Evolutionary conservation across 208 protist species (phyloP).

Genomic region (Paratrypanosoma confusum): DNA sequence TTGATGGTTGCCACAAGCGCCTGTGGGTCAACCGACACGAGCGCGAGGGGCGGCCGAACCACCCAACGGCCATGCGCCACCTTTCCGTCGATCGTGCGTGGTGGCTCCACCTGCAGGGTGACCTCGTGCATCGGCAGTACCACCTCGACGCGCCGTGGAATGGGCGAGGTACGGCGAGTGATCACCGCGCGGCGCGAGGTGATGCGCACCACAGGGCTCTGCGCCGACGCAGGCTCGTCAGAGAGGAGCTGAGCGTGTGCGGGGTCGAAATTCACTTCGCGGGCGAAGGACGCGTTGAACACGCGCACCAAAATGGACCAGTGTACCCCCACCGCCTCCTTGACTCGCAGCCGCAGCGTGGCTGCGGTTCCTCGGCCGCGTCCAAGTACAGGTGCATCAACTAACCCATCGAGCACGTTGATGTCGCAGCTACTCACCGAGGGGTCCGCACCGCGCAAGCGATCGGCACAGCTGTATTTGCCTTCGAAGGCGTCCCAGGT

Average conservation of each 20-base stretch:
- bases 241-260: conserved; percentile 18
- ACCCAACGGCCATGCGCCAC: conserved; percentile 34
- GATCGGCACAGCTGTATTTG: no score
- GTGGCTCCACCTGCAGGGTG: conserved; percentile 30
- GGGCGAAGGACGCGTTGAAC: no score
- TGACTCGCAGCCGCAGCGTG: no score
- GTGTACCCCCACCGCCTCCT: no score
- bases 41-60: conserved; percentile 19
- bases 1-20: conserved; percentile 28
- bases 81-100: conserved; percentile 8
- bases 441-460: no score
- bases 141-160: conserved; percentile 25
- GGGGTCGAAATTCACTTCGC: conserved; percentile 49
- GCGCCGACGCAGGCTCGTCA: not conserved
- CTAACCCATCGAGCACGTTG: no score
- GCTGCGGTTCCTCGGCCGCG: no score
- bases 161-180: conserved; percentile 43
- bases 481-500: no score
- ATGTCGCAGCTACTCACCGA: no score
- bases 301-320: no score
- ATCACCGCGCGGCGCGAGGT: conserved; percentile 37
- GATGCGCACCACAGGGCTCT: conserved; percentile 22
- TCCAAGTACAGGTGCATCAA: no score
- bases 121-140: conserved; percentile 65
- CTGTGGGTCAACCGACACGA: conserved; percentile 41